Base-by-base conservation (phyloP, 495 filamentous ascomycete genomes). In the Clohesyomyces aquaticus region DNA sequence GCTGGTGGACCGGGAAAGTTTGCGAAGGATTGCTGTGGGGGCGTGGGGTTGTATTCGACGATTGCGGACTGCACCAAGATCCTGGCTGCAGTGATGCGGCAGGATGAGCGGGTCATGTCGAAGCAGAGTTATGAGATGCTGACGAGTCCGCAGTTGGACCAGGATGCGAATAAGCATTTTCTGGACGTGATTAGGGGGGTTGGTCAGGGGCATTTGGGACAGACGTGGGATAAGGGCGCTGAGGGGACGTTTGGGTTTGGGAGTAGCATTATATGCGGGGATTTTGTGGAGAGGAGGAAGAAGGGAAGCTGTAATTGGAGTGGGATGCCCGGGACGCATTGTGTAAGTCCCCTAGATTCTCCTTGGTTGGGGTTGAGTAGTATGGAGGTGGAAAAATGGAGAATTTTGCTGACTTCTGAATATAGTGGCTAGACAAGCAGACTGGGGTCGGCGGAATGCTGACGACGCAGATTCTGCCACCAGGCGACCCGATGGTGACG, bases 1-100 rank as follows among this genome's bases (percentile, higher is more conserved):
- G 55, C 55, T 18, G 49, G 41, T 21, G 54, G 66, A 2, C 42
- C 47, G n/a, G n/a, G n/a, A n/a, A n/a, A n/a, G 4, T 61, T 52
- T 38, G 53, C 53, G 22, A 45, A 35, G 4, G 75, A 78, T 16
- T 73, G 79, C 65, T 75, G 79, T 26, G 85, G 83, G 2, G 85
- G 86, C 0, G 77, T 76, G 12, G 86, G 86, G 0, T 32, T 82
- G 22, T 86, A 76, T 55, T 75, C 77, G 10, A 75, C 78, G 0
- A 78, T 79, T 4, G 65, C 46, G 14, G 81, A 81, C 55, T 85
- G 79, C 62, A 69, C 75, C 22, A 83, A 79, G 61, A 68, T 87
- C 11, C 71, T 87, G 49, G 75, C 73, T 25, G 77, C 76, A 16
- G 14, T 86, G 0, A 67, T 87, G 19, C 49, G 50, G 3, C 75